Conservation (phyloP, 768 basidiomycete species). For the Imleria badia region DNA sequence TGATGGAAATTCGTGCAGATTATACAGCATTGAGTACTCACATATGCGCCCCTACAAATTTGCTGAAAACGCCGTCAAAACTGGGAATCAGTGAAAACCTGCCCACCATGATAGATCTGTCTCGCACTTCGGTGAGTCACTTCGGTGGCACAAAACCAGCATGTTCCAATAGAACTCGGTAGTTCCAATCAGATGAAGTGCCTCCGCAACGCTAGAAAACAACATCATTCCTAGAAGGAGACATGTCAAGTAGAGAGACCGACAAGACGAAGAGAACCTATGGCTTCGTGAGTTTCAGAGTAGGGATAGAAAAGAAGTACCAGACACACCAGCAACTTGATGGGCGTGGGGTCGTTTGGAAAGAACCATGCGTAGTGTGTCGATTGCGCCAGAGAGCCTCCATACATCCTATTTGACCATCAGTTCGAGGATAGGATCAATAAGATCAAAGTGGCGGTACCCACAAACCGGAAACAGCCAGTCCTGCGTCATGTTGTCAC, state of each 20-base stretch:
- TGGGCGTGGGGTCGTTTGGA: background rate
- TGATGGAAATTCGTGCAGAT: background rate
- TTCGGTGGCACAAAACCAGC: slow-evolving; percentile 6
- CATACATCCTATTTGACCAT: slow-evolving; percentile 11
- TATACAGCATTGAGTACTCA: background rate
- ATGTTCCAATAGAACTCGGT: slow-evolving; percentile 3
- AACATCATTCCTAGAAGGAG: background rate
- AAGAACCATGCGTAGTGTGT: slow-evolving; percentile 2
- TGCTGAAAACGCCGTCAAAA: background rate
- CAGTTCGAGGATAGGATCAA: background rate
- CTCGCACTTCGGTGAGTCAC: background rate
- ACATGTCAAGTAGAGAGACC: background rate
- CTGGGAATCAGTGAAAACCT: background rate
- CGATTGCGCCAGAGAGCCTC: slow-evolving; percentile 5
- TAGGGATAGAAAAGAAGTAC: background rate
- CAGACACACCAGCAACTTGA: slow-evolving; percentile 12
- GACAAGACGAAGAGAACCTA: slow-evolving; percentile 15
- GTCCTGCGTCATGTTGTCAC: background rate
- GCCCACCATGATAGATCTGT: slow-evolving; percentile 10
- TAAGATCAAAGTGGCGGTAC: background rate
- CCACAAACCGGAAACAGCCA: slow-evolving; percentile 1
- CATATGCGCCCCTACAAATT: slow-evolving; percentile 7
- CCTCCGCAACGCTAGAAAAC: slow-evolving; percentile 6
- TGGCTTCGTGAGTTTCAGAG: background rate
- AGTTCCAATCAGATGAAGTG: slow-evolving; percentile 1